These are phyloP conservation scores for Ogataea neopini DNA, from an alignment of 805 yeast genomes.

Conservation along the genomic window DNA sequence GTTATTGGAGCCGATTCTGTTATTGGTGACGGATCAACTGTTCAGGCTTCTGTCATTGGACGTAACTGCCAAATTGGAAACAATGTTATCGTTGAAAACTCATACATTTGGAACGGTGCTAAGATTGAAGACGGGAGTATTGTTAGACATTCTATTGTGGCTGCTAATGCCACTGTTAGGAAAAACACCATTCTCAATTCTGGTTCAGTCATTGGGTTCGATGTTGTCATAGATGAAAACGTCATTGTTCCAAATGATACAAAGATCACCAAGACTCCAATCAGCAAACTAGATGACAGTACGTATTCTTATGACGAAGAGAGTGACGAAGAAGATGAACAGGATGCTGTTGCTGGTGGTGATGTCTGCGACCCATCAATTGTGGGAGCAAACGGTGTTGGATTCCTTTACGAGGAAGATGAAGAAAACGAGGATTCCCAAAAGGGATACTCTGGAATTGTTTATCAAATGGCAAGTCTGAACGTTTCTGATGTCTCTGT, in stretches of 20 bases:
- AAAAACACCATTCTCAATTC: conserved; percentile 52
- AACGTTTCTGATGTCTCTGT: conserved; percentile 56
- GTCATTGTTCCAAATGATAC: conserved; percentile 50
- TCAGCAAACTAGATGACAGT: conserved; percentile 33
- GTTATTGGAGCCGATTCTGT: conserved; percentile 77
- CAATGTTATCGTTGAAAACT: conserved; percentile 66
- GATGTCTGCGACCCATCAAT: conserved; percentile 31
- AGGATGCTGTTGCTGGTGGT: conserved; percentile 24
- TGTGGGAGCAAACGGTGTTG: conserved; percentile 53
- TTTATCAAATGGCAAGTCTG: conserved; percentile 44
- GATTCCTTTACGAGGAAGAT: conserved; percentile 51
- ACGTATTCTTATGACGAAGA: conserved; percentile 31
- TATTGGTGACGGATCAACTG: conserved; percentile 71
- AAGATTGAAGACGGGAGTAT: conserved; percentile 63
- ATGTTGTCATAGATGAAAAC: conserved; percentile 62
- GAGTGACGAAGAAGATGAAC: conserved; percentile 22
- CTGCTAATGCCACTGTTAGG: conserved; percentile 59
- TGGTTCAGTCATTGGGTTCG: conserved; percentile 80
- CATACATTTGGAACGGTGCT: conserved; percentile 88
- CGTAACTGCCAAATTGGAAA: conserved; percentile 82
- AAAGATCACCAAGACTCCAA: conserved; percentile 52
- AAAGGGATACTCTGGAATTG: conserved; percentile 41
- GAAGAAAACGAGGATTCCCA: conserved; percentile 42
- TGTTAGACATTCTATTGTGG: conserved; percentile 68
- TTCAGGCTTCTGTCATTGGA: conserved; percentile 79